Base-by-base conservation (phyloP, 1,284 basidiomycete species). In the Ganoderma sinense region DNA sequence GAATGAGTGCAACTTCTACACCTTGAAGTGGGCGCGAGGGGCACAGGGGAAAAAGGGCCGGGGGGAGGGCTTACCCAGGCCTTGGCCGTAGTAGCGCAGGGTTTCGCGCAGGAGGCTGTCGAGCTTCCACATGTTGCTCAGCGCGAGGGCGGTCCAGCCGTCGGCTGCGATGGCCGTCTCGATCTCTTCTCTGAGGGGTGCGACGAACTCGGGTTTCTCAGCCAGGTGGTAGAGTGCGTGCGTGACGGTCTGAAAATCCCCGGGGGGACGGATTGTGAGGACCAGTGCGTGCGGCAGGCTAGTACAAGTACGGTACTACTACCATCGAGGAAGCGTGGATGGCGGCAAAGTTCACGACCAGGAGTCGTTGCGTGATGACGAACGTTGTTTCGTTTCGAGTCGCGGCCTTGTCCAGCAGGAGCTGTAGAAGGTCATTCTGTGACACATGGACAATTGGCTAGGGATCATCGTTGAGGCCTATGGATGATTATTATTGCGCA, bases 51-150 rank as follows among this genome's bases (percentile, higher is more conserved):
- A 18, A 20, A 13, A 45, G 5, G 20, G 18, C 3, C 4, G 10
- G 20, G 41, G 14, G 2, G 41, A 20, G 8, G 3, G 13, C 48
- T 51, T 64, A 79, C 77, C 67, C 23, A 62, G 48, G 53, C 61
- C 71, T 36, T 80, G 72, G 0, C 80, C 81, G 48, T 81, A 80
- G 55, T 82, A 68, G 11, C 86, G 79, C 66, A 82, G 81, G 0
- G 82, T 82, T 74, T 88, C 87, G 62, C 84, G 82, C 61, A 89
- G 73, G 74, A 89, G 87, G 70, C 86, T 88, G 71, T 89, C 87
- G 31, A 88, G 71, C 67, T 85, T 85, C 67, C 78, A 75, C 82
- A 88, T 82, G 65, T 84, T 85, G 13, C 73, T 75, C 65, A 88
- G 76, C 0, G 83, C 78, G 0, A 73, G 73, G 72, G 86, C 86